Percentiles rank a stretch among this genome's conserved stretches.
phyloP scores from a whole-genome alignment of 2,329 filamentous ascomycete genomes.

The Fusarium albosuccineum region DNA sequence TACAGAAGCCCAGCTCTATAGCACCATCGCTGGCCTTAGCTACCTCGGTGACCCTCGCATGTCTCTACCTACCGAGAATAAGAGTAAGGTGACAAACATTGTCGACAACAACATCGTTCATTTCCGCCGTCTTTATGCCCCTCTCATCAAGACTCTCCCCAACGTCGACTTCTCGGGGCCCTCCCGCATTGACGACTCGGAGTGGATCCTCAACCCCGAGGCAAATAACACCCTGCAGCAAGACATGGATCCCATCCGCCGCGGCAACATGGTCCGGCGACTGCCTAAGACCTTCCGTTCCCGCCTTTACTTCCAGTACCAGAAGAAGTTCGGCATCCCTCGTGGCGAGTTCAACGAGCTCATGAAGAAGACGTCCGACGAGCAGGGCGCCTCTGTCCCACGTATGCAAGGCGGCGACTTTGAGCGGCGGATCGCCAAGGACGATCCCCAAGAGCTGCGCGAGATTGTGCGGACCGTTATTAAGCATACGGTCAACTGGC shows the following conservation, averaged over 20 bases:
- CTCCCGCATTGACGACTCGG: conserved; percentile 53
- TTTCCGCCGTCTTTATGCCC: conserved; percentile 91
- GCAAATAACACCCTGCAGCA: conserved; percentile 80
- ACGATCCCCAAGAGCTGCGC: conserved; percentile 75
- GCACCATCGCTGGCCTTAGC: conserved; percentile 90
- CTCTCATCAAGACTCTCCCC: conserved; percentile 88
- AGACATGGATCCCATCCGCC: conserved; percentile 91
- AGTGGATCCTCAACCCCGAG: conserved; percentile 58
- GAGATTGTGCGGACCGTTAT: conserved; percentile 81
- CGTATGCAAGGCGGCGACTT: conserved; percentile 85
- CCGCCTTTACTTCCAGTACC: conserved; percentile 94
- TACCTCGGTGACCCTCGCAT: conserved; percentile 98
- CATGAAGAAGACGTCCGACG: conserved; percentile 81
- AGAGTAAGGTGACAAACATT: conserved; percentile 93
- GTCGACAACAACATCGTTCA: conserved; percentile 91
- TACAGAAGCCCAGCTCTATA: conserved; percentile 88
- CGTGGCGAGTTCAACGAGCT: conserved; percentile 86
- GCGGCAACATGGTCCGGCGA: conserved; percentile 96
- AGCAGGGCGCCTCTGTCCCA: conserved; percentile 76
- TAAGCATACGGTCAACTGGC: conserved; percentile 91
- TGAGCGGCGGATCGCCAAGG: conserved; percentile 84
- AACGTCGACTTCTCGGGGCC: conserved; percentile 83
- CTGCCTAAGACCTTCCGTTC: conserved; percentile 88
- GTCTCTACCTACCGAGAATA: conserved; percentile 89
- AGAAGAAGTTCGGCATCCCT: conserved; percentile 89